A percentile compares a stretch with the other conserved stretches of the same genome.
These are phyloP conservation scores for Colletotrichum lentis DNA, from an alignment of 2,329 filamentous ascomycete genomes.

Conservation along the genomic window DNA sequence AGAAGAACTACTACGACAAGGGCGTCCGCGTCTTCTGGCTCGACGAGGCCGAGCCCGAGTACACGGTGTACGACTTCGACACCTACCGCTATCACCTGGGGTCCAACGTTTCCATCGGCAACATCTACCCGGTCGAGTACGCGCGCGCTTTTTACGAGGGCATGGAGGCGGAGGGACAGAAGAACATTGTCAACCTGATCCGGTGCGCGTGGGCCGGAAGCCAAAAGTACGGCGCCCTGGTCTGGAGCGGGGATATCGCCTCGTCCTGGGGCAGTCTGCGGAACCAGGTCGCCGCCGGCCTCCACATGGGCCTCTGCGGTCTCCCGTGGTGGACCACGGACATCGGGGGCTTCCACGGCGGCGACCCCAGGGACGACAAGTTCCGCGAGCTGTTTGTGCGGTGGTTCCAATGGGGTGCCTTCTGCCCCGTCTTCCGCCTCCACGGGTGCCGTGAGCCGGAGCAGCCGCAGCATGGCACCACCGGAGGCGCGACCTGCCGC, in stretches of 20 bases:
- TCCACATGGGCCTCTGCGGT: constrained; percentile 72
- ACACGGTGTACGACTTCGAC: constrained; percentile 71
- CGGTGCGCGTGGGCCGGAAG: constrained; percentile 61
- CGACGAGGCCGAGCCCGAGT: constrained; percentile 75
- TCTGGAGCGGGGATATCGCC: constrained; percentile 74
- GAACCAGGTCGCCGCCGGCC: constrained; percentile 67
- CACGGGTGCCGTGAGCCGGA: constrained; percentile 72
- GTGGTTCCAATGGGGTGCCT: constrained; percentile 76
- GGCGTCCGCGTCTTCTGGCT: constrained; percentile 74
- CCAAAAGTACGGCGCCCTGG: constrained; percentile 70
- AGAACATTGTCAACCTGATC: constrained; percentile 64
- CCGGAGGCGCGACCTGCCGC: constrained; percentile 45
- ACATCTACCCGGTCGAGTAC: constrained; percentile 67
- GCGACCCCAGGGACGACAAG: constrained; percentile 60
- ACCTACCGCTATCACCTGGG: constrained; percentile 67
- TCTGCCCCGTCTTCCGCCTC: constrained; percentile 72
- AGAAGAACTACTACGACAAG: constrained; percentile 67
- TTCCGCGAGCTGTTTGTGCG: constrained; percentile 71
- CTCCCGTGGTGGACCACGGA: constrained; percentile 76
- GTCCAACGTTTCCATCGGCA: constrained; percentile 57
- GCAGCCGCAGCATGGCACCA: constrained; percentile 42
- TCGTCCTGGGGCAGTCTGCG: constrained; percentile 68
- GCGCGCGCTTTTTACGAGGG: constrained; percentile 68
- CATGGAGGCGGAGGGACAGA: constrained; percentile 59
- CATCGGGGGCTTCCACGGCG: constrained; percentile 75